Conservation (phyloP, 768 basidiomycete species). For the Rhodosporidiobolus sp. region DNA sequence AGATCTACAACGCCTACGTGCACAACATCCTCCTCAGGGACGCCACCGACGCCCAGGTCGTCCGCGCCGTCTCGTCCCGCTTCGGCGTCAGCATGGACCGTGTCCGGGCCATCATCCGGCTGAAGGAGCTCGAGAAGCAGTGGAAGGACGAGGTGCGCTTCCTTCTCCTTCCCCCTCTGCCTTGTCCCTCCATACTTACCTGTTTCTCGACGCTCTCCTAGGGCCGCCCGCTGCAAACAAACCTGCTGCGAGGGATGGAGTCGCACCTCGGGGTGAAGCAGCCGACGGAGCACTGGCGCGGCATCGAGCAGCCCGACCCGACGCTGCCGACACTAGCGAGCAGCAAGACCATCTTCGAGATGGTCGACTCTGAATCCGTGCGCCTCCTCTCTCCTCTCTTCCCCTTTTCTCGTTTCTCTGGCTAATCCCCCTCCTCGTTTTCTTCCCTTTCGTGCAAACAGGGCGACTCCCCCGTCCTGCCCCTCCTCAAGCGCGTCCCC, state of each 20-base stretch:
- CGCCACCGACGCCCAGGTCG: slow-evolving; percentile 29
- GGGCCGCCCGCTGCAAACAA: slow-evolving; percentile 69
- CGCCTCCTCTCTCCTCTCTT: background rate
- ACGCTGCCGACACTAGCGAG: slow-evolving; percentile 6
- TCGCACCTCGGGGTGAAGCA: slow-evolving; percentile 59
- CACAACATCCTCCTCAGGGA: slow-evolving; percentile 53
- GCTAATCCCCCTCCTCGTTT: too few species aligned
- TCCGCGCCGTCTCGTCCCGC: slow-evolving; percentile 45
- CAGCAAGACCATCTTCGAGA: slow-evolving; percentile 36
- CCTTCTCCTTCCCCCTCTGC: slow-evolving; percentile 6
- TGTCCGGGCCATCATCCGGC: slow-evolving; percentile 73
- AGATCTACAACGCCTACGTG: slow-evolving; percentile 64
- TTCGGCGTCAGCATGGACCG: slow-evolving; percentile 72
- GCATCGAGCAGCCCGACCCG: slow-evolving; percentile 30
- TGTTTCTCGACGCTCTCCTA: too few species aligned
- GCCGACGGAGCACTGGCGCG: slow-evolving; percentile 30
- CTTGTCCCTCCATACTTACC: slow-evolving; percentile 8
- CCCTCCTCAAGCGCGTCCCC: slow-evolving; percentile 21
- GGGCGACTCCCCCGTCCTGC: slow-evolving; percentile 38
- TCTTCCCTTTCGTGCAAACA: background rate
- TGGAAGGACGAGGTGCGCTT: slow-evolving; percentile 57
- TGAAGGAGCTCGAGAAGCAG: slow-evolving; percentile 71
- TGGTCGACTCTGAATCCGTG: slow-evolving; percentile 39
- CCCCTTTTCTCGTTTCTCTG: background rate
- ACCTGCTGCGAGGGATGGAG: slow-evolving; percentile 80